phyloP scores from a whole-genome alignment of 164 flowering plant genomes.

The Macadamia integrifolia region DNA sequence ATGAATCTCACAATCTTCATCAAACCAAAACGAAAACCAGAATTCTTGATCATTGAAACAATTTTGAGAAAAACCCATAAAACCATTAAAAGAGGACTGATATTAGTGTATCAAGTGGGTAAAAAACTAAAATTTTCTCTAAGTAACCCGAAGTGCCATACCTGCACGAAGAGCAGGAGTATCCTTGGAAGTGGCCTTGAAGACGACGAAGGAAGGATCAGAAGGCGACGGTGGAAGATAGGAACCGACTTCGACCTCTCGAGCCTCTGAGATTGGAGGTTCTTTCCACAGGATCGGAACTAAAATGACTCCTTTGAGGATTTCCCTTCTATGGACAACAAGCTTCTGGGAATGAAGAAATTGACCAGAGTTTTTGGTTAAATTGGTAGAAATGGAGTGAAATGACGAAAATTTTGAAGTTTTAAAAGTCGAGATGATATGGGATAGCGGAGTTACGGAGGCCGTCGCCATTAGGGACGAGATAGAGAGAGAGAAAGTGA shows the following conservation, averaged over 20 bases:
- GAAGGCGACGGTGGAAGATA: conserved; percentile 62
- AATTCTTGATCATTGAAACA: background rate
- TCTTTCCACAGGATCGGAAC: conserved; percentile 19
- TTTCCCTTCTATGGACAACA: conserved; percentile 31
- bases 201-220: conserved; percentile 86
- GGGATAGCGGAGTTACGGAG: conserved; percentile 13
- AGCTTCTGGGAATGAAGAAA: background rate
- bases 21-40: background rate
- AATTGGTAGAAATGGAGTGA: conserved; percentile 1
- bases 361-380: conserved; percentile 1
- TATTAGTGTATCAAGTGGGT: background rate
- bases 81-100: background rate
- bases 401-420: background rate
- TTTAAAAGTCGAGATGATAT: conserved; percentile 5
- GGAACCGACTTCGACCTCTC: conserved; percentile 81
- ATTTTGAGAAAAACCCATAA: background rate
- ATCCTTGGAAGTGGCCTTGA: conserved; percentile 77
- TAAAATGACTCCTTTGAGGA: conserved; percentile 39
- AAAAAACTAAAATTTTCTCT: background rate
- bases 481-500: conserved; percentile 6
- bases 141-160: conserved; percentile 10
- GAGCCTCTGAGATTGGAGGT: conserved; percentile 33
- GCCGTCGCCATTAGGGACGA: conserved; percentile 24
- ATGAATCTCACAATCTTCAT: too few species aligned
- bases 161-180: conserved; percentile 99